Conservation (phyloP, 495 filamentous ascomycete species). For the Collariella sp. region DNA sequence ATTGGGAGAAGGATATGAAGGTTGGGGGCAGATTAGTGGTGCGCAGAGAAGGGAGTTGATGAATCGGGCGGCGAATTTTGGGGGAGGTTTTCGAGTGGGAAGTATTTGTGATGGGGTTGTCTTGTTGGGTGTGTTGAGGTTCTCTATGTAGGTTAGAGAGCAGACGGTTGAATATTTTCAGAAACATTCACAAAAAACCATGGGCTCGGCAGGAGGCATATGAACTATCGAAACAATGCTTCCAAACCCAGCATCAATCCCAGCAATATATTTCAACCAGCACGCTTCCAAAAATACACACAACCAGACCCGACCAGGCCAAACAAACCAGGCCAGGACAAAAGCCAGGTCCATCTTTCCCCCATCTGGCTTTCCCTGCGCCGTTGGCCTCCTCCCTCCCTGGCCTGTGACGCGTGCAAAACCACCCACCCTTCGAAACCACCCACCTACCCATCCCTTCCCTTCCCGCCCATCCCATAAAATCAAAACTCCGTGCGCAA, state of each 20-base stretch:
- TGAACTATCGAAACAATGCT: no score
- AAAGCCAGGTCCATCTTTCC: no score
- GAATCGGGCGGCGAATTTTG: slow-evolving; percentile 72
- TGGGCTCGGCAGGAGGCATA: no score
- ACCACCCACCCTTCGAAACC: not conserved
- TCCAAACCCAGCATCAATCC: no score
- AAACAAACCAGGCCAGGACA: not conserved
- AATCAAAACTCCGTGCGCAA: slow-evolving; percentile 11
- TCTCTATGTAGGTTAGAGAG: no score
- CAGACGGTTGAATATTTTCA: no score
- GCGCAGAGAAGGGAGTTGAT: slow-evolving; percentile 71
- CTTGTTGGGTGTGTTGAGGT: not conserved
- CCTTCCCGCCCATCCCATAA: not conserved
- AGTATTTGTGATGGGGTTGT: slow-evolving; percentile 48
- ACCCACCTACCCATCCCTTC: not conserved
- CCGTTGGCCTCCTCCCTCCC: no score
- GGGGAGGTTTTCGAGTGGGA: slow-evolving; percentile 74
- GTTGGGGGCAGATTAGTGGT: slow-evolving; percentile 63
- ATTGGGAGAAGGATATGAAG: slow-evolving; percentile 91
- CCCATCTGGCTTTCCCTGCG: no score
- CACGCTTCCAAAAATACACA: not conserved
- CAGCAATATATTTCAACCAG: not conserved
- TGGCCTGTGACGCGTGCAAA: not conserved
- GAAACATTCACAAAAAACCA: no score
- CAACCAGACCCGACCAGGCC: not conserved